phyloP scores from a whole-genome alignment of 768 basidiomycete species.

The Leccinum longicurvipes region DNA sequence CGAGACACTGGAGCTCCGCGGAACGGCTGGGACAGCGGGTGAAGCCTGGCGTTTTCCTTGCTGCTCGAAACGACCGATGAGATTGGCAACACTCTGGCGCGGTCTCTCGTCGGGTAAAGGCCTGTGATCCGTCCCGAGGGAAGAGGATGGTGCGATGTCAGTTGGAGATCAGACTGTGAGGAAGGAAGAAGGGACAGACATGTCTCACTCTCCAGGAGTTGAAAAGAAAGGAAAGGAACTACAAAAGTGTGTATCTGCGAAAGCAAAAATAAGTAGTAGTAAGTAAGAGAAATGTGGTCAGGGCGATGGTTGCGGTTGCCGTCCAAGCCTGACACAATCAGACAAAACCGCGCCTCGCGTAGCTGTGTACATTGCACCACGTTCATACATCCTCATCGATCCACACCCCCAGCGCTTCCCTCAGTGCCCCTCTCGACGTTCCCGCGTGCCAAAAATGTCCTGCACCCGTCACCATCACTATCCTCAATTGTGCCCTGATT shows the following conservation, averaged over 20 bases:
- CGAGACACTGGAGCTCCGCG: conserved; percentile 62
- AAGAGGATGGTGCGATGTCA: conserved; percentile 9
- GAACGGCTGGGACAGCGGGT: conserved; percentile 34
- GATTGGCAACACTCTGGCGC: conserved; percentile 82
- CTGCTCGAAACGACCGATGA: conserved; percentile 86
- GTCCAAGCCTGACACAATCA: conserved; percentile 12
- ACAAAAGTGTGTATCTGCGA: conserved; percentile 10
- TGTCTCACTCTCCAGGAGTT: conserved; percentile 21
- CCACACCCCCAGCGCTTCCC: conserved; percentile 22
- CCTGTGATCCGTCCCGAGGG: conserved; percentile 41
- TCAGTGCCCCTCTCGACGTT: conserved; percentile 22
- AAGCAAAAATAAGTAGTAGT: conserved; percentile 9
- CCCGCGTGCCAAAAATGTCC: conserved; percentile 66
- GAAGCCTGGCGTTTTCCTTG: conserved; percentile 65
- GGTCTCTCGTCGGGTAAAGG: conserved; percentile 86
- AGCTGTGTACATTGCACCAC: no score
- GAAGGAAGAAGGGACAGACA: conserved; percentile 17
- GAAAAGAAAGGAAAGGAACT: conserved; percentile 15
- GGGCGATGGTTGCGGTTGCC: conserved; percentile 28
- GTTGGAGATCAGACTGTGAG: conserved; percentile 6
- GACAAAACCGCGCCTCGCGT: no score
- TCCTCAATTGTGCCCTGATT: conserved; percentile 25
- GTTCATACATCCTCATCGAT: not conserved
- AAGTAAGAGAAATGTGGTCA: conserved; percentile 14
- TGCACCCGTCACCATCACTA: conserved; percentile 43